Percentiles rank a stretch among this genome's conserved stretches.
These are phyloP conservation scores for Schoenoplectus tabernaemontani DNA, from an alignment of 202 grass and related monocot species.

Conservation along the genomic window DNA sequence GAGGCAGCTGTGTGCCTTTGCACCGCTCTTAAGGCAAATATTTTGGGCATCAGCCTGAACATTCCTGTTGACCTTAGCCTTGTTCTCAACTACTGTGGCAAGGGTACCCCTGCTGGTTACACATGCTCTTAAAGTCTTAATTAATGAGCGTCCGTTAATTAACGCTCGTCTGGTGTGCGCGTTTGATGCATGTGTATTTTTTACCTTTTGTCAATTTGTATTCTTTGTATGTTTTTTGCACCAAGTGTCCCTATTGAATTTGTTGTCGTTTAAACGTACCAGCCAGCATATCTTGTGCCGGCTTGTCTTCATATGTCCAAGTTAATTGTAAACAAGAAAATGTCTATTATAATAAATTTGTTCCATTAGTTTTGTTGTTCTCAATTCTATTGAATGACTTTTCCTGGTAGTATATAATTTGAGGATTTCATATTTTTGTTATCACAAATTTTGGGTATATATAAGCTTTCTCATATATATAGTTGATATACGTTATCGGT, in stretches of 20 bases:
- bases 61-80: slow-evolving; percentile 53
- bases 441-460: too few species aligned
- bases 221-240: not conserved
- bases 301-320: not conserved
- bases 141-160: too few species aligned
- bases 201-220: not conserved
- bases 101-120: slow-evolving; percentile 31
- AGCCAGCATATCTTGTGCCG: not conserved
- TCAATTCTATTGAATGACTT: not conserved
- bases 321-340: slow-evolving; percentile 15
- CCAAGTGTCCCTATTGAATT: not conserved
- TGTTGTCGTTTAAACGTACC: not conserved
- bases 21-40: slow-evolving; percentile 53
- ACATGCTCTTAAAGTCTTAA: slow-evolving; percentile 17
- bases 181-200: slow-evolving; percentile 5
- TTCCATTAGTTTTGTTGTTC: not conserved
- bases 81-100: slow-evolving; percentile 69
- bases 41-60: slow-evolving; percentile 54
- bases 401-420: not conserved
- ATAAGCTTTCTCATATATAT: too few species aligned
- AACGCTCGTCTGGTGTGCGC: not conserved
- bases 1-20: slow-evolving; percentile 78
- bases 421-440: too few species aligned
- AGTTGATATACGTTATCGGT: too few species aligned
- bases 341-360: not conserved